These are phyloP conservation scores for Tuber aestivum DNA, from an alignment of 495 filamentous ascomycete genomes.

Conservation along the genomic window DNA sequence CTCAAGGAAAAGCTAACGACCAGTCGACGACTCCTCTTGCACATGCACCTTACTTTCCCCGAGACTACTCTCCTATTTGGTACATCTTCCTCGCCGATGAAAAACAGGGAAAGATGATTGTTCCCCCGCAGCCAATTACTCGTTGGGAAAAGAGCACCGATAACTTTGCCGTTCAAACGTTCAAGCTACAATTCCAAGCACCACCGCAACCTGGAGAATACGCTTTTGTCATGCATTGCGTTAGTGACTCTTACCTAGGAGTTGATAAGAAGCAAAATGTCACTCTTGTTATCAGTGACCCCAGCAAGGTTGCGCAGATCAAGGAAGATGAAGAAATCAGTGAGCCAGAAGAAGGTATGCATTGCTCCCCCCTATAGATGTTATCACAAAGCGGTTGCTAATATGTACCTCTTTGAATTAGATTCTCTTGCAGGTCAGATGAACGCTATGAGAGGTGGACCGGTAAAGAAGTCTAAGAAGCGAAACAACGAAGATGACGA, in stretches of 20 bases:
- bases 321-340: slow-evolving; percentile 87
- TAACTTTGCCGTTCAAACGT: slow-evolving; percentile 85
- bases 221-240: slow-evolving; percentile 81
- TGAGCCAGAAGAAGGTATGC: slow-evolving; percentile 92
- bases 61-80: slow-evolving; percentile 85
- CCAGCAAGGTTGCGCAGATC: slow-evolving; percentile 72
- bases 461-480: slow-evolving; percentile 54
- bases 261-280: slow-evolving; percentile 86
- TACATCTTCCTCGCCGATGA: slow-evolving; percentile 87
- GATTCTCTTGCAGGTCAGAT: slow-evolving; percentile 95
- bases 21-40: slow-evolving; percentile 71
- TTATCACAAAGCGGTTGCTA: not conserved
- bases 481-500: slow-evolving; percentile 60
- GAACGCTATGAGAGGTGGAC: slow-evolving; percentile 65
- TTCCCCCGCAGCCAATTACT: slow-evolving; percentile 86
- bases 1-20: slow-evolving; percentile 49
- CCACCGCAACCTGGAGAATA: slow-evolving; percentile 89
- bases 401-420: slow-evolving; percentile 15
- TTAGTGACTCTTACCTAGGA: slow-evolving; percentile 91
- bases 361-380: slow-evolving; percentile 8
- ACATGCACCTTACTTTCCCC: slow-evolving; percentile 79
- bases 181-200: slow-evolving; percentile 96
- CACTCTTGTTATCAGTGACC: slow-evolving; percentile 81
- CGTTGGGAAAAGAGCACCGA: slow-evolving; percentile 74
- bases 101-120: slow-evolving; percentile 89